Percentiles rank a stretch among this genome's conserved stretches.
Evolutionary conservation across 371 early-diverging fungal genomes (phyloP).

Genomic region (Gilbertella persicaria): DNA sequence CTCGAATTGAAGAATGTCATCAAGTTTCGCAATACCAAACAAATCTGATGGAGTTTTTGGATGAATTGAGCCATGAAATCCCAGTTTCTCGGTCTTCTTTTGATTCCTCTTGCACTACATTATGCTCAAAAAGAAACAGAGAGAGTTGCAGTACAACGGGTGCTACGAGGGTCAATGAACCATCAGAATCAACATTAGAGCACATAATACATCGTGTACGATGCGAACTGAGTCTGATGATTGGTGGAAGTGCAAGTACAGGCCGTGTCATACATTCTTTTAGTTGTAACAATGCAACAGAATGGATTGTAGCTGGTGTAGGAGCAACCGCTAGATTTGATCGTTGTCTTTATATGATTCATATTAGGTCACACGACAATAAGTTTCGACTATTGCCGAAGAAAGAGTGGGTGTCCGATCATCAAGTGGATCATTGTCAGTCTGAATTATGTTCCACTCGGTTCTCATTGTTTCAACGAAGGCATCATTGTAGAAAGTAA

Average conservation of each 20-base stretch:
- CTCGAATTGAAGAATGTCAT: slow-evolving; percentile 26
- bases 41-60: slow-evolving; percentile 19
- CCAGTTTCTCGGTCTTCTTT: neutral
- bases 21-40: slow-evolving; percentile 20
- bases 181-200: neutral
- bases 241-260: slow-evolving; percentile 27
- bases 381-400: slow-evolving; percentile 18
- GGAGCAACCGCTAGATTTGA: slow-evolving; percentile 11
- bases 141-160: neutral
- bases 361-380: slow-evolving; percentile 9
- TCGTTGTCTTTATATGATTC: slow-evolving; percentile 17
- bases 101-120: neutral
- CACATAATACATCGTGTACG: slow-evolving; percentile 4
- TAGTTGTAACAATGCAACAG: slow-evolving; percentile 15
- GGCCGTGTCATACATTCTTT: slow-evolving; percentile 26
- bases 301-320: slow-evolving; percentile 25
- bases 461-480: slow-evolving; percentile 22
- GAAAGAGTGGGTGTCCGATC: slow-evolving; percentile 18
- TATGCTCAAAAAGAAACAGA: neutral
- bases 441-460: slow-evolving; percentile 11
- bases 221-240: slow-evolving; percentile 18
- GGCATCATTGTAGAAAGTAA: slow-evolving; percentile 32
- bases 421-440: slow-evolving; percentile 14
- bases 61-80: slow-evolving; percentile 11
- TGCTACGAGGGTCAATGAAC: neutral